Base-by-base conservation (phyloP, 139 green algal species). In the Penium margaritaceum region DNA sequence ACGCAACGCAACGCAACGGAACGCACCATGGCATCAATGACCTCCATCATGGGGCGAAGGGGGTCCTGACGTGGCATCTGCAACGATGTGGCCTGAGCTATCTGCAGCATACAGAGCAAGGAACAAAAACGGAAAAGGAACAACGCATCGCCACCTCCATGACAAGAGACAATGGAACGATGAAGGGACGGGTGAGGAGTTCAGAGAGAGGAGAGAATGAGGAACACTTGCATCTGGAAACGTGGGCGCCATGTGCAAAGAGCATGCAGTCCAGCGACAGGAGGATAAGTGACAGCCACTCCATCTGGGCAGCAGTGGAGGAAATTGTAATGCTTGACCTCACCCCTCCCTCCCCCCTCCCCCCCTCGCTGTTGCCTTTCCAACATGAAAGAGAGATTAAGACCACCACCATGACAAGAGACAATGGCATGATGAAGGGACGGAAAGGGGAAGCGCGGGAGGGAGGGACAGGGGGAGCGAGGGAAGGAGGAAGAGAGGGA, bases 1-100 rank as follows among this genome's bases (percentile, higher is more conserved):
- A n/a, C n/a, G n/a, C n/a, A n/a, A n/a, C n/a, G n/a, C n/a, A n/a
- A n/a, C n/a, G n/a, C n/a, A n/a, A n/a, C n/a, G n/a, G 61, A 84
- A 72, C 64, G 83, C 67, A 54, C 75, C 63, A 74, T 65, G 7
- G 74, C 72, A 29, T 86, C 82, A 36, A 94, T 87, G 5, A 87
- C 78, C 54, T 95, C 87, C 84, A 92, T 92, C 83, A 86, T 85
- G 39, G 83, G 81, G 0, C 84, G 75, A 71, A 96, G 74, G 0
- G 84, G 73, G 73, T 95, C 89, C 17, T 84, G 77, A 0, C 88
- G 81, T 29, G 88, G 74, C 83, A 96, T 91, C 81, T 91, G 86
- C 29, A 74, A 76, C 14, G 75, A 81, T 33, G 75, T 76, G 0
- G 66, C 51, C 29, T 76, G 66, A 29, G 70, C 68, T 27, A 80